Evolutionary conservation across 1,139 yeast species (phyloP), one percentile per base, ranked within the genome.

Genomic region (Williopsis jadinii): DNA sequence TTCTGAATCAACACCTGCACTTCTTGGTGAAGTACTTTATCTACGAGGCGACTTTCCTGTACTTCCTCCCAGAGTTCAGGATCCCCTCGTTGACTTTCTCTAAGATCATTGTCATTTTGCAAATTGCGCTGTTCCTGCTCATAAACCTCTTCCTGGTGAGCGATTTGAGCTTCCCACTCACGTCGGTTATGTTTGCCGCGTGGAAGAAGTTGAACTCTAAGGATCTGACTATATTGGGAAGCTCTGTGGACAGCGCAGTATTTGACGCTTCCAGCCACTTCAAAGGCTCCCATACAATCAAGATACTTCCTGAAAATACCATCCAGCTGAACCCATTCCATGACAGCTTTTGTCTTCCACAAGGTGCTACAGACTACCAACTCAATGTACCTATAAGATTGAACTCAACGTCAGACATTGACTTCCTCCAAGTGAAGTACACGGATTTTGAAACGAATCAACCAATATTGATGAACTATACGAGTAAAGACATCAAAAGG

Each of bases 281-380:
- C 56, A 81, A 77, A 52, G 98, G 97, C 38, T 78, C 77, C 43
- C 84, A 85, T 55, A 84, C 92, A 2, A 83, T 92, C 50, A 84
- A 90, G 53, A 85, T 85, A 51, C 67, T 94, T 34, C 98, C 98
- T 0, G 97, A 92, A 58, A 84, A 95, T 34, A 82, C 95, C 0
- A 96, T 95, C 3, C 69, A 72, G 52, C 67, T 94, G 56, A 87
- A 90, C 50, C 97, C 97, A 2, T 76, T 80, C 50, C 75, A 72
- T 36, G 75, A 73, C 33, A 71, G 77, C 11, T 72, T 71, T 45
- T 90, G 97, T 61, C 59, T 87, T 37, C 77, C 77, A 37, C 49
- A 63, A 37, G 62, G 63, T 9, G 58, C 58, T 11, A 52, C 53
- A 31, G 50, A 56, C 29, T 50, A 57, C 28, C 51, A 56, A 19